Conservation (phyloP, 768 basidiomycete species). For the Phylloporus rhodoxanthus region DNA sequence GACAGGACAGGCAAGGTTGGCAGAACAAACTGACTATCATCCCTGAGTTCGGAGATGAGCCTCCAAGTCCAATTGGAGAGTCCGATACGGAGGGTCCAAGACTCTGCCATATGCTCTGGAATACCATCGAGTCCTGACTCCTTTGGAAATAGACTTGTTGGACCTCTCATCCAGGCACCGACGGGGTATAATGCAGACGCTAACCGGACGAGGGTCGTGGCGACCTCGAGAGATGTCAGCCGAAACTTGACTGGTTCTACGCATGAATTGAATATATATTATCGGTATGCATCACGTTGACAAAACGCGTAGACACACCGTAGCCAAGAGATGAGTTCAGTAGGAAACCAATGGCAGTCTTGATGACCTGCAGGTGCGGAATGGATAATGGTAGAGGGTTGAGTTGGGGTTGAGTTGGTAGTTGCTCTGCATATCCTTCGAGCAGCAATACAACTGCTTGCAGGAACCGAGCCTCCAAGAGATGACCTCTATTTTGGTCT, state of each 20-base stretch:
- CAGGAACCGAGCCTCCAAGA: constrained; percentile 68
- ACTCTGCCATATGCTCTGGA: constrained; percentile 37
- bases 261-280: constrained; percentile 3
- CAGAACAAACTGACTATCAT: constrained; percentile 49
- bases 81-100: constrained; percentile 60
- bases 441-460: constrained; percentile 61
- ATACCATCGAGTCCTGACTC: constrained; percentile 14
- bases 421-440: constrained; percentile 51
- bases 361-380: constrained; percentile 64
- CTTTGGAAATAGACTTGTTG: constrained; percentile 19
- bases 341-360: constrained; percentile 73
- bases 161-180: constrained; percentile 50
- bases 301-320: constrained; percentile 41
- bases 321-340: constrained; percentile 74
- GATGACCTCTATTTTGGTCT: constrained; percentile 71
- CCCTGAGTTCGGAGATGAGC: constrained; percentile 64
- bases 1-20: not conserved
- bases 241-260: constrained; percentile 67
- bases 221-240: constrained; percentile 63
- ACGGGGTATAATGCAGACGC: constrained; percentile 69
- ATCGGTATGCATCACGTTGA: constrained; percentile 1
- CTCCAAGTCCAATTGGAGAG: constrained; percentile 77
- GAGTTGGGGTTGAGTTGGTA: constrained; percentile 35
- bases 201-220: constrained; percentile 61
- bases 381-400: constrained; percentile 49